Base-by-base conservation (phyloP, 805 yeast species). In the Kregervanrija fluxuum region DNA sequence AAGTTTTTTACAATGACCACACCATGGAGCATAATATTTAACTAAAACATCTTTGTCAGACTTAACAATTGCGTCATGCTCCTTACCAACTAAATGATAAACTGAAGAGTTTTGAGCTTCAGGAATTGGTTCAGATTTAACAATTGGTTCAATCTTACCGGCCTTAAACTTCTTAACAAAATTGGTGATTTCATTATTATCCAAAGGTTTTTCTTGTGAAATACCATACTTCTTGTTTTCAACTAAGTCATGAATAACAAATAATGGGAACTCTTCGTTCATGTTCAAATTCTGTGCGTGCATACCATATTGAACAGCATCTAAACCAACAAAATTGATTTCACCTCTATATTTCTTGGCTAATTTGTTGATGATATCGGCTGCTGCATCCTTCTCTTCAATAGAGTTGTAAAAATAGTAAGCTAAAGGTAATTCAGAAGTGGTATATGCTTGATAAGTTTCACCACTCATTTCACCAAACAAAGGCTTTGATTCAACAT, bases 21-120 rank as follows among this genome's bases (percentile, higher is more conserved):
- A 89, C 96, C 96, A 90, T 69, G 95, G 95, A 40, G 98, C 97
- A 61, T 86, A 90, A 69, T 90, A 91, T 71, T 87, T 85, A 45
- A 91, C 95, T 46, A 90, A 67, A 33, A 85, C 82, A 61, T 85
- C 91, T 69, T 80, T 83, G 42, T 61, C 59, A 56, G 81, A 80
- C 30, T 65, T 66, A 43, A 87, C 75, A 48, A 87, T 68, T 32
- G 74, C 78, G 41, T 85, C 83, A 67, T 87, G 93, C 60, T 80
- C 87, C 68, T 80, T 76, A 54, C 88, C 95, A 49, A 91, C 97
- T 54, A 91, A 74, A 59, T 78, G 82, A 62, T 72, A 70, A 43
- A 83, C 79, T 42, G 71, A 73, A 41, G 77, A 74, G 57, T 82
- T 85, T 73, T 91, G 96, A 45, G 67, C 67, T 60, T 80, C 86